Conservation (phyloP, 2,329 filamentous ascomycete genomes). For the Tetracladium maxilliforme region DNA sequence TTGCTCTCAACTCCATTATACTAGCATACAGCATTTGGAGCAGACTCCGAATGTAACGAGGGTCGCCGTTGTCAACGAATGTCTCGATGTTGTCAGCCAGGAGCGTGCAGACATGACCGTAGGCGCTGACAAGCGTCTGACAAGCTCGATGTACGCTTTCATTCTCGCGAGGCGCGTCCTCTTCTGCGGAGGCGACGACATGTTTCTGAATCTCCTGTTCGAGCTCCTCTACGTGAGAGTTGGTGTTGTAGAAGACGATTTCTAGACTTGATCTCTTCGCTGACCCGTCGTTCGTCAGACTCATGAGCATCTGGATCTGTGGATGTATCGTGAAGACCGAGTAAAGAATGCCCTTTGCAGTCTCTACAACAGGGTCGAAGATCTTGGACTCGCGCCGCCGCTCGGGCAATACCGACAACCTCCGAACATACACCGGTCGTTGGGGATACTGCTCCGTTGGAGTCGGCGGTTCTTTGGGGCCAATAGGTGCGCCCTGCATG, state of each 20-base stretch:
- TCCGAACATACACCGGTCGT: constrained; percentile 43
- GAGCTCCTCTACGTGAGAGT: constrained; percentile 49
- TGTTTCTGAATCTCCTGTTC: constrained; percentile 51
- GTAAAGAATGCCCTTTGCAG: constrained; percentile 51
- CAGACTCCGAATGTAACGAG: constrained; percentile 50
- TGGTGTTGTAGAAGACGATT: constrained; percentile 53
- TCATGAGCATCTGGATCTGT: constrained; percentile 50
- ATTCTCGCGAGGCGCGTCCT: constrained; percentile 34
- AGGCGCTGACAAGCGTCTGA: constrained; percentile 46
- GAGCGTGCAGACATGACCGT: constrained; percentile 48
- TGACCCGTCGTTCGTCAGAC: constrained; percentile 43
- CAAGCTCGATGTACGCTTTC: constrained; percentile 50
- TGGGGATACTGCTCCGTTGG: constrained; percentile 27
- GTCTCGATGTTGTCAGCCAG: constrained; percentile 46
- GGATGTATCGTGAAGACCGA: constrained; percentile 55
- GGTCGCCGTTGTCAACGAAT: constrained; percentile 50
- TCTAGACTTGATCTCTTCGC: constrained; percentile 49
- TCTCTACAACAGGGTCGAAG: constrained; percentile 46
- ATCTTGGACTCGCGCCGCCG: constrained; percentile 45
- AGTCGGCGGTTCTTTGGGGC: constrained; percentile 29
- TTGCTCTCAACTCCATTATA: constrained; percentile 44
- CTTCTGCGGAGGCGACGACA: constrained; percentile 31
- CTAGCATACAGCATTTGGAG: constrained; percentile 51
- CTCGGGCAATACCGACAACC: constrained; percentile 48
- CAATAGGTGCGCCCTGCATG: constrained; percentile 32